Evolutionary conservation across 208 protist genomes (phyloP), one percentile per base, ranked within the genome.

Genomic region (Acanthamoeba healyi): DNA sequence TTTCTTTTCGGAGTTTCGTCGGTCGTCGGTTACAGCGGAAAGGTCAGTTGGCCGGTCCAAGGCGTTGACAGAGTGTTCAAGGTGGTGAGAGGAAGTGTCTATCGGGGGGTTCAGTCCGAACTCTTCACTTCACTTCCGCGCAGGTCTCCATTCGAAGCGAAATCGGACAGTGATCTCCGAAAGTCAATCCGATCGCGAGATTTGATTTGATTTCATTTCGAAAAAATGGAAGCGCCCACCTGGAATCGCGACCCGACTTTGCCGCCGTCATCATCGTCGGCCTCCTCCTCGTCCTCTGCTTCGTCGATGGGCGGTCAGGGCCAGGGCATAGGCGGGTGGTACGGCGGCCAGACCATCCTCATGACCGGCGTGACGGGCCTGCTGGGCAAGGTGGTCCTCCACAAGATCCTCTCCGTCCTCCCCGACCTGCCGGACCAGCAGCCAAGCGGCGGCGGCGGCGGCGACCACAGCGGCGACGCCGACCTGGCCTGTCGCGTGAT

Each of bases 331-430:
- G 32, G 70, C 34, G 70, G 22, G 70, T 79, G 70, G 70, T 79
- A 79, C 7, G 70, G 36, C 70, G 26, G 29, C 34, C 70, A 79
- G 36, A 79, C 70, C 34, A 46, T 79, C 70, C 36, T 79, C 34
- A 44, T 79, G 70, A 79, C 70, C 70, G 70, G 70, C 70, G 70
- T 79, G 12, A 79, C 70, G 12, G 70, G 70, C 70, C 36, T 79
- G 17, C 70, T 79, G 36, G 70, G 70, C 34, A 79, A 79, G 36
- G 70, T 79, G n/a, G 70, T 79, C 34, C 70, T 79, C 70, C 70
- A 79, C 70, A 79, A 79, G 70, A 32, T 79, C 34, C 70, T 79
- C 70, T 79, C 70, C 70, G 36, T 79, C 70, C 70, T 79, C 70
- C 70, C 70, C 70, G 70, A 79, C 36, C 70, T 46, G 12, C 70